A percentile compares a stretch with the other conserved stretches of the same genome.
Evolutionary conservation across 2,329 filamentous ascomycete species (phyloP).

Genomic region (Phaeosphaeria sp.): DNA sequence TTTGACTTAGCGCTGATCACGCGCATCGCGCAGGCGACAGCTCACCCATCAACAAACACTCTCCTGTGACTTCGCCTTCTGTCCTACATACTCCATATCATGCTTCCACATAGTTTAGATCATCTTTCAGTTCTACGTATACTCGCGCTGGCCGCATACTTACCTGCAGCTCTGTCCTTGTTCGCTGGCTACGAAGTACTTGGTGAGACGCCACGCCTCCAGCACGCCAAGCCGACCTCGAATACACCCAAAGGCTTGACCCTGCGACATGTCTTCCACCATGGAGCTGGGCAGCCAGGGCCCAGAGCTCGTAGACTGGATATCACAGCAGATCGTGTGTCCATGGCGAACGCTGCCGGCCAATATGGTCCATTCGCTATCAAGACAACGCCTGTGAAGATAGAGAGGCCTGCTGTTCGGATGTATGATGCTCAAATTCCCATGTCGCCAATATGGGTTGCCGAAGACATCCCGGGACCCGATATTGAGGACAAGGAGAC

Average conservation of each 20-base stretch:
- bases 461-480: slow-evolving; percentile 38
- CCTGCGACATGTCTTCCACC: slow-evolving; percentile 43
- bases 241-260: slow-evolving; percentile 21
- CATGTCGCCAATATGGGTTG: slow-evolving; percentile 39
- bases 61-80: slow-evolving; percentile 14
- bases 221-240: slow-evolving; percentile 8
- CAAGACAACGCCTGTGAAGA: slow-evolving; percentile 34
- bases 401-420: slow-evolving; percentile 34
- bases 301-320: slow-evolving; percentile 43
- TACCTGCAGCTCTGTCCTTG: slow-evolving; percentile 21
- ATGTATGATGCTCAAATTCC: slow-evolving; percentile 28
- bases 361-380: slow-evolving; percentile 40
- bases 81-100: slow-evolving; percentile 20
- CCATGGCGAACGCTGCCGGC: slow-evolving; percentile 26
- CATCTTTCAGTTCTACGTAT: slow-evolving; percentile 19
- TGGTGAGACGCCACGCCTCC: slow-evolving; percentile 12
- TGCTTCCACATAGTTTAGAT: slow-evolving; percentile 22
- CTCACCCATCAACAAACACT: slow-evolving; percentile 20
- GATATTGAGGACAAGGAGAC: slow-evolving; percentile 43
- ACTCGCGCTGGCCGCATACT: slow-evolving; percentile 30
- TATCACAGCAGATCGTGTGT: slow-evolving; percentile 30
- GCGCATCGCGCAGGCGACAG: slow-evolving; percentile 28
- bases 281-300: slow-evolving; percentile 43
- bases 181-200: slow-evolving; percentile 13
- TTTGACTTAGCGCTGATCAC: slow-evolving; percentile 13